These are phyloP conservation scores for Solanum commersonii DNA, from an alignment of 257 asterid species.

Conservation along the genomic window DNA sequence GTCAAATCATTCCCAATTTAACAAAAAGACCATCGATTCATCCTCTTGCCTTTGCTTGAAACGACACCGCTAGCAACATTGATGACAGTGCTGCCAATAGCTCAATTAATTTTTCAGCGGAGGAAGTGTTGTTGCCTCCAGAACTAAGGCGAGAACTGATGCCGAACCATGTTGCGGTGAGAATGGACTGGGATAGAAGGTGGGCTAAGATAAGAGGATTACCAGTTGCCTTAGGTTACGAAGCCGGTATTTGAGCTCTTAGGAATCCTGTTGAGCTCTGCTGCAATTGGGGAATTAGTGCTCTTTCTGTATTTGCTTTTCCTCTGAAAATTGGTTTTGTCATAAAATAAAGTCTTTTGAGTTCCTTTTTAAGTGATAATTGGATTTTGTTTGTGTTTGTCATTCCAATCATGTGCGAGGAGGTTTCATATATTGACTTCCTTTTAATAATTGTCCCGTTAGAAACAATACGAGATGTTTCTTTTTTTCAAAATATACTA, in stretches of 20 bases:
- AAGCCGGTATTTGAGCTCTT: constrained; percentile 36
- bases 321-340: constrained; percentile 57
- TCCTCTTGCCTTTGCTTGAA: not conserved
- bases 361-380: not conserved
- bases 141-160: constrained; percentile 4
- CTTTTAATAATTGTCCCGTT: not conserved
- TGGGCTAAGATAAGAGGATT: constrained; percentile 50
- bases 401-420: not conserved
- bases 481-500: not conserved
- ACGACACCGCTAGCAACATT: not conserved
- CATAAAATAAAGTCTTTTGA: constrained; percentile 31
- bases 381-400: not conserved
- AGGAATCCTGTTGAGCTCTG: constrained; percentile 31
- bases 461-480: not conserved
- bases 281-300: constrained; percentile 37
- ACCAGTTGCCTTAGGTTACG: constrained; percentile 33
- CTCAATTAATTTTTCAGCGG: not conserved
- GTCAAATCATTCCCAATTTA: not conserved
- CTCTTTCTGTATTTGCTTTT: constrained; percentile 56
- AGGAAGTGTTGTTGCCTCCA: not conserved
- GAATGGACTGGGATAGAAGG: constrained; percentile 49
- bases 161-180: constrained; percentile 35
- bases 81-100: not conserved
- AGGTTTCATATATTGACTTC: not conserved
- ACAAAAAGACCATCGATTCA: not conserved